Evolutionary conservation across 768 basidiomycete species (phyloP), one percentile per base, ranked within the genome.

Genomic region (Trametes sanguinea): DNA sequence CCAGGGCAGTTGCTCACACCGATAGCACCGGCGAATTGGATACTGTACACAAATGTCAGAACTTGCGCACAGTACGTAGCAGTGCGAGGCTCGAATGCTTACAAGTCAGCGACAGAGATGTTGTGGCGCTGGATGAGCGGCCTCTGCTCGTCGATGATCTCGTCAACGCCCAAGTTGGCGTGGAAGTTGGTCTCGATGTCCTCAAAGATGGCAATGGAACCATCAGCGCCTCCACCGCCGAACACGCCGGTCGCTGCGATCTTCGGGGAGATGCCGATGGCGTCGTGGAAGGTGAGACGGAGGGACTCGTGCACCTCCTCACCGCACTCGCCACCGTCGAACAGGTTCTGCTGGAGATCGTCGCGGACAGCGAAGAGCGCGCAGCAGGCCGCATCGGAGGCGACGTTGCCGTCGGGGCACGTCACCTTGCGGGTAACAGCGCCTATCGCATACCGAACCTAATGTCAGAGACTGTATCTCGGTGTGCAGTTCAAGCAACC

Each of bases 1-100:
- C 76, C 77, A 29, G 76, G 69, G 61, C 78, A 79, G 67, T 77
- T 77, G 51, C 71, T 69, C 2, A 76, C 63, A 47, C 70, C 75
- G 44, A 78, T 75, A 16, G 72, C 74, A 44, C 72, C 74, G 33
- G 74, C 72, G 52, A 77, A 74, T 54, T 76, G 76, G 57, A 77
- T 76, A 58, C 74, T 77, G 42, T 1, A 27, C 8, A 17, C 10
- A 16, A 22, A 4, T 17, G 16, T 51, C 16, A 50, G 45, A 13
- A 27, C 29, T 6, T 37, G 35, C 35, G 11, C 35, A 6, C 35
- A 37, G 35, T 6, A 37, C 35, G 42, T 43, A 4, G 39, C 39
- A 39, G 13, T 39, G 42, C 7, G 58, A 51, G 43, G 65, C n/a
- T 70, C 65, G 3, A 64, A 67, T 11, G 71, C 78, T 58, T 32